Conservation (phyloP, 139 green algal species). For the Chlorella sorokiniana region DNA sequence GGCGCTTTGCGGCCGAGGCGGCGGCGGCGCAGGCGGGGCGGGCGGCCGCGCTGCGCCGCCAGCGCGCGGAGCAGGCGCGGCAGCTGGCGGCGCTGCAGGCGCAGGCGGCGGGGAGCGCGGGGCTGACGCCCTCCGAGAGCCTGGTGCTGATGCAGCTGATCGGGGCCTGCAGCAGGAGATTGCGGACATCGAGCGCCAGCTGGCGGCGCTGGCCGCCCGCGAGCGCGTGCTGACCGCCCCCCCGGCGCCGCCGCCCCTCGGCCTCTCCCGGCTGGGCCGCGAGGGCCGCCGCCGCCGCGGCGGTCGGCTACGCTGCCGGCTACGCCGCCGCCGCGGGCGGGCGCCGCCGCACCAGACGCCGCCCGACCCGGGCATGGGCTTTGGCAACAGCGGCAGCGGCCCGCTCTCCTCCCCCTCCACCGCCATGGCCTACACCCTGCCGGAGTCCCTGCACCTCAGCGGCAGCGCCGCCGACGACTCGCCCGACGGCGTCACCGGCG, state of each 20-base stretch:
- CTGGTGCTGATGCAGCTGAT: slow-evolving; percentile 11
- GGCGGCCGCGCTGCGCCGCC: background rate
- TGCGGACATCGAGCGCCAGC: background rate
- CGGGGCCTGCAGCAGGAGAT: slow-evolving; percentile 1
- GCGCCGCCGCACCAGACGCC: too few relatives aligned
- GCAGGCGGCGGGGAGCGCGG: background rate
- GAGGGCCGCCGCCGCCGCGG: background rate
- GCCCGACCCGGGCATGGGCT: too few relatives aligned
- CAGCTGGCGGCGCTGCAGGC: background rate
- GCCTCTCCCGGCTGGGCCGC: background rate
- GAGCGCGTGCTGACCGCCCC: background rate
- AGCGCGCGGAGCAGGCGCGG: background rate
- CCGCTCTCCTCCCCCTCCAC: background rate
- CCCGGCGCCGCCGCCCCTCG: background rate
- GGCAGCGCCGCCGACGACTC: background rate
- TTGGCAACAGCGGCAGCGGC: background rate
- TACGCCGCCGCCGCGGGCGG: background rate
- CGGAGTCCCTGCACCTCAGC: background rate
- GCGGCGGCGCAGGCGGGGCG: background rate
- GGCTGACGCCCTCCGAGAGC: background rate
- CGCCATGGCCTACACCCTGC: background rate
- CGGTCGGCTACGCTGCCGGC: background rate
- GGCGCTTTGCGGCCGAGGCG: background rate
- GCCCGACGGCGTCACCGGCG: background rate
- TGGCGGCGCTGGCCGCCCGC: background rate